Percentiles rank a stretch among this genome's conserved stretches.
phyloP scores from a whole-genome alignment of 495 filamentous ascomycete genomes.

The Penicillium lagena region DNA sequence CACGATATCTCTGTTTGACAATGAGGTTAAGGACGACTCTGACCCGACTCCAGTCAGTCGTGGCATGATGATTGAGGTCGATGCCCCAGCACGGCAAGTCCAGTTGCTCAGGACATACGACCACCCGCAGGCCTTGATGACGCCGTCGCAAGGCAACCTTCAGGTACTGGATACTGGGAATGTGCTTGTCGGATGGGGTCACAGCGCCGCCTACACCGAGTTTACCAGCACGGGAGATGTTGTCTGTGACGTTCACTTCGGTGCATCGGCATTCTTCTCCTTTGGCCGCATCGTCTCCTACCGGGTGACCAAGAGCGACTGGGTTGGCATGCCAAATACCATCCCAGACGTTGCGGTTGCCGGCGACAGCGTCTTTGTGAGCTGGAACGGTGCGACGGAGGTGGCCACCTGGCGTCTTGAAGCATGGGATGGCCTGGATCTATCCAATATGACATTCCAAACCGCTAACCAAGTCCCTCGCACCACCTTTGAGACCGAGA shows the following conservation, averaged over 20 bases:
- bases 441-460: slow-evolving; percentile 12
- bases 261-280: slow-evolving; percentile 29
- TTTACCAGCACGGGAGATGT: slow-evolving; percentile 43
- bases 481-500: slow-evolving; percentile 15
- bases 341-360: slow-evolving; percentile 19
- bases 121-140: slow-evolving; percentile 27
- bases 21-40: slow-evolving; percentile 25
- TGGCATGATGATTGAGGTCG: slow-evolving; percentile 25
- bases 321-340: slow-evolving; percentile 27
- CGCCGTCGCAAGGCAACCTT: slow-evolving; percentile 52
- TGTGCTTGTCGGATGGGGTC: slow-evolving; percentile 53
- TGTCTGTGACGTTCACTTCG: slow-evolving; percentile 38
- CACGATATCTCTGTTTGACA: slow-evolving; percentile 47
- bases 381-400: slow-evolving; percentile 45
- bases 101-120: slow-evolving; percentile 18
- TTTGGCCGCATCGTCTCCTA: slow-evolving; percentile 34
- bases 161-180: slow-evolving; percentile 49
- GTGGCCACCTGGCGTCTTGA: slow-evolving; percentile 30
- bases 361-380: slow-evolving; percentile 25
- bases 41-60: slow-evolving; percentile 15
- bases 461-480: slow-evolving; percentile 7
- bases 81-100: slow-evolving; percentile 13
- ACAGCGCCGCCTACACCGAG: slow-evolving; percentile 49
- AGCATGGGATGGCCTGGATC: slow-evolving; percentile 15
- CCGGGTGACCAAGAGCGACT: slow-evolving; percentile 27